Conservation (phyloP, 108 stramenopile genomes). For the Fragilaria crotonensis region DNA sequence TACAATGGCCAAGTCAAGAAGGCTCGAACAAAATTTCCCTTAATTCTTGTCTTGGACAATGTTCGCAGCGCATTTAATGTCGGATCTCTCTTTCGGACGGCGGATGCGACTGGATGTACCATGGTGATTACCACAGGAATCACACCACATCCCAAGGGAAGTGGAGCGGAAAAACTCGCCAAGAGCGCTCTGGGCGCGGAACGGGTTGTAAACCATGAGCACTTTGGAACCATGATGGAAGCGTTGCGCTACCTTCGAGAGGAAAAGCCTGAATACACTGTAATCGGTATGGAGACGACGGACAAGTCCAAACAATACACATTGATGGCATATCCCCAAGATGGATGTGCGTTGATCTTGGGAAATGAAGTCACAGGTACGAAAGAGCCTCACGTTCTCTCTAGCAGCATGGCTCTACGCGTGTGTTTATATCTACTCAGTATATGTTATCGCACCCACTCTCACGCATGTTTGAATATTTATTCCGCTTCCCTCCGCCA, state of each 20-base stretch:
- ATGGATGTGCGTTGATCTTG: constrained; percentile 57
- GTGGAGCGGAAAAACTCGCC: constrained; percentile 62
- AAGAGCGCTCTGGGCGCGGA: constrained; percentile 82
- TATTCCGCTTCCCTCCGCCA: too few species aligned
- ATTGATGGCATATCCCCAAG: constrained; percentile 27
- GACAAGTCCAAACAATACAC: constrained; percentile 55
- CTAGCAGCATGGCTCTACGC: too few species aligned
- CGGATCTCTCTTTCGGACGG: constrained; percentile 79
- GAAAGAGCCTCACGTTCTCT: constrained; percentile 6
- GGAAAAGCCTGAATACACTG: constrained; percentile 19
- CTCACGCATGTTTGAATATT: too few species aligned
- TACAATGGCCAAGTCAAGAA: background rate
- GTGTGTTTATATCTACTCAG: too few species aligned
- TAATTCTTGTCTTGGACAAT: constrained; percentile 78
- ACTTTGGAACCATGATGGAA: constrained; percentile 61
- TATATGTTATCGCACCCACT: too few species aligned
- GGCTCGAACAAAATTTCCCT: constrained; percentile 51
- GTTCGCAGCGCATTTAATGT: constrained; percentile 82
- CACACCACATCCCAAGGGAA: constrained; percentile 75
- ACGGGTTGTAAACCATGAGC: constrained; percentile 38
- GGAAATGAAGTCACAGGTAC: constrained; percentile 87
- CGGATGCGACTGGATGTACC: constrained; percentile 60
- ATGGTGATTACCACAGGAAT: constrained; percentile 65
- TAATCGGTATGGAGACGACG: constrained; percentile 81
- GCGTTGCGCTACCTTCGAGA: constrained; percentile 43